Evolutionary conservation across 2,329 filamentous ascomycete species (phyloP), one percentile per base, ranked within the genome.

Genomic region (Periconia digitata): DNA sequence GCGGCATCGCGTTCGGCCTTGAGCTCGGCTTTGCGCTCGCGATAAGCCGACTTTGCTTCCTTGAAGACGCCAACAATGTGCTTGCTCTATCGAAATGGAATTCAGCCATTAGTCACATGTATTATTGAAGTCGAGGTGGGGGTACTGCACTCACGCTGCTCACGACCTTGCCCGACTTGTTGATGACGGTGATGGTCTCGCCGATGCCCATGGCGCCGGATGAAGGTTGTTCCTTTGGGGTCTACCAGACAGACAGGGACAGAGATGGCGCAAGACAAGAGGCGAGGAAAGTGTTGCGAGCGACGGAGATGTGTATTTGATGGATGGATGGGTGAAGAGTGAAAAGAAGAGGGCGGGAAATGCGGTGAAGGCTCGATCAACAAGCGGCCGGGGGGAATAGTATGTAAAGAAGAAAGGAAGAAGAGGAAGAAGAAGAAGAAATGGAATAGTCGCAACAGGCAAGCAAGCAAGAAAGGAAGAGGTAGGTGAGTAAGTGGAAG

Each of bases 61-160:
- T 90, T 95, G 79, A 95, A 95, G 66, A 96, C 87, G 67, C 85
- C 86, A 65, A 95, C 83, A 20, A 97, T 78, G 62, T 96, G 89
- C 74, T 95, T 96, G 66, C 90, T 90, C 90, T 95, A n/a, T n/a
- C n/a, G n/a, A n/a, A n/a, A n/a, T n/a, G n/a, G n/a, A n/a, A n/a
- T n/a, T n/a, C n/a, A n/a, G n/a, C n/a, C n/a, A n/a, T n/a, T n/a
- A n/a, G n/a, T n/a, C n/a, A n/a, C n/a, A n/a, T n/a, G n/a, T n/a
- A n/a, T n/a, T n/a, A 17, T 27, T 24, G 49, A 21, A 17, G 34
- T 36, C 50, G 34, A 10, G 42, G 32, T n/a, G 37, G 8, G 29
- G 43, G 55, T 34, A 17, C 45, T 48, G 50, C 55, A 78, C 86
- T 71, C 79, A 92, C 90, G 50, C 87, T 94, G 79, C 86, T 92